A percentile compares a stretch with the other conserved stretches of the same genome.
These are phyloP conservation scores for Tetrapyrgos nigripes DNA, from an alignment of 1,284 basidiomycete genomes.

Conservation along the genomic window DNA sequence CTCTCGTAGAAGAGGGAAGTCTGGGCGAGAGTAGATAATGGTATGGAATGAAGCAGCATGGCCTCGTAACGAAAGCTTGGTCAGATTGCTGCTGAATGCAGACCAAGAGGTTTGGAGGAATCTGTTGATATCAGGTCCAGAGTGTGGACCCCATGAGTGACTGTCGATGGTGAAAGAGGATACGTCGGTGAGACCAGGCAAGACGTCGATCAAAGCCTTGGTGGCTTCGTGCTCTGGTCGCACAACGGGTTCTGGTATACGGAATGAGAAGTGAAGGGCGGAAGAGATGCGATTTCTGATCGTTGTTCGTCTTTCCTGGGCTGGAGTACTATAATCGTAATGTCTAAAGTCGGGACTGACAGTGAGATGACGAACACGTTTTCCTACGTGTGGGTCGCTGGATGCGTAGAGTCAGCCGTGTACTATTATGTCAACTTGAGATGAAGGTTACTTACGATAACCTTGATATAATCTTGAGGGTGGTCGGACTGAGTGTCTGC, in stretches of 20 bases:
- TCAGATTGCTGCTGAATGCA: constrained; percentile 41
- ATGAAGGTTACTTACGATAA: constrained; percentile 39
- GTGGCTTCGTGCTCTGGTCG: constrained; percentile 12
- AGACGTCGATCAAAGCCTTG: constrained; percentile 31
- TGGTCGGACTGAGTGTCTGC: constrained; percentile 23
- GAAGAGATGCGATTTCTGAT: constrained; percentile 1
- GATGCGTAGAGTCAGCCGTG: not conserved
- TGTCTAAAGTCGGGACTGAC: constrained; percentile 17
- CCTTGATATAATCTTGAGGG: constrained; percentile 30
- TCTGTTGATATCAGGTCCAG: constrained; percentile 32
- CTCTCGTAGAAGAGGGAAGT: constrained; percentile 35
- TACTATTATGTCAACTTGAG: not conserved
- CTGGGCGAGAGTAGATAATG: constrained; percentile 37
- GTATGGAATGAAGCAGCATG: constrained; percentile 40
- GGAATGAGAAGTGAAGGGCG: constrained; percentile 6
- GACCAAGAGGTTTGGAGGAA: constrained; percentile 43
- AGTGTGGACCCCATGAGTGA: constrained; percentile 38
- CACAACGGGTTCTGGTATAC: not conserved
- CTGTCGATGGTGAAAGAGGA: constrained; percentile 37
- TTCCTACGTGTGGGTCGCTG: constrained; percentile 33
- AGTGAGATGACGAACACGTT: constrained; percentile 21
- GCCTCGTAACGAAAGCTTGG: constrained; percentile 41
- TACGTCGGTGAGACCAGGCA: constrained; percentile 39
- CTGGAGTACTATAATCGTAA: constrained; percentile 1
- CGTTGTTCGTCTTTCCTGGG: too few species aligned